phyloP scores from a whole-genome alignment of 805 yeast genomes.

The Metschnikowia dekortorum region DNA sequence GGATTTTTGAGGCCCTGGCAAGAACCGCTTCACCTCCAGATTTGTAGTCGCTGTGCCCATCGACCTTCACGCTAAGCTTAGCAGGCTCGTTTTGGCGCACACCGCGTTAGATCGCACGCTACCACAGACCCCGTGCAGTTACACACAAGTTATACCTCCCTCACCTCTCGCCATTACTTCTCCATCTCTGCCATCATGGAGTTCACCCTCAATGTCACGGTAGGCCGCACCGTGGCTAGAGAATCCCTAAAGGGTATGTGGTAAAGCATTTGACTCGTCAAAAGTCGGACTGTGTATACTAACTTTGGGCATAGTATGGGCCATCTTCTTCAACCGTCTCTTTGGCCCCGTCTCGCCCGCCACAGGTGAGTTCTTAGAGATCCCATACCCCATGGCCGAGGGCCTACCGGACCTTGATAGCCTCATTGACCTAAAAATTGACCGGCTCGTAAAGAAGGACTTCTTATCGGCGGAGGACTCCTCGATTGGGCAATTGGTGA shows the following conservation, averaged over 20 bases:
- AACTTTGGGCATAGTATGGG: constrained; percentile 51
- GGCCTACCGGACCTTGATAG: constrained; percentile 48
- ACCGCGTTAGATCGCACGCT: constrained; percentile 1
- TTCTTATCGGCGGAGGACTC: constrained; percentile 19
- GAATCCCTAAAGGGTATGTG: constrained; percentile 52
- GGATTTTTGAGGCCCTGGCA: no score
- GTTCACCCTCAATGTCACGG: constrained; percentile 42
- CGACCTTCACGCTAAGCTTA: background rate
- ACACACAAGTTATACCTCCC: constrained; percentile 1
- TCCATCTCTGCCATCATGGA: constrained; percentile 30
- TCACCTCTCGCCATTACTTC: background rate
- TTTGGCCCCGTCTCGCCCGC: constrained; percentile 61
- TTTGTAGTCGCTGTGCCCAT: background rate
- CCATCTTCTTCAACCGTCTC: constrained; percentile 64
- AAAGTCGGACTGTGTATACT: constrained; percentile 3
- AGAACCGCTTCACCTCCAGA: no score
- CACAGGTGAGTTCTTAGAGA: constrained; percentile 50
- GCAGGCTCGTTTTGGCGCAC: background rate
- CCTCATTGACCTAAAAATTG: constrained; percentile 34
- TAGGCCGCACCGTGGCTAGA: constrained; percentile 50
- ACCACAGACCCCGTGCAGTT: constrained; percentile 1
- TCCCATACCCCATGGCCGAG: constrained; percentile 53
- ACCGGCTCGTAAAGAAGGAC: constrained; percentile 26
- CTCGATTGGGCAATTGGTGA: constrained; percentile 29
- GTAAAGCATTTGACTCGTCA: background rate